These are phyloP conservation scores for Nemania serpens DNA, from an alignment of 2,329 filamentous ascomycete genomes.

Conservation along the genomic window DNA sequence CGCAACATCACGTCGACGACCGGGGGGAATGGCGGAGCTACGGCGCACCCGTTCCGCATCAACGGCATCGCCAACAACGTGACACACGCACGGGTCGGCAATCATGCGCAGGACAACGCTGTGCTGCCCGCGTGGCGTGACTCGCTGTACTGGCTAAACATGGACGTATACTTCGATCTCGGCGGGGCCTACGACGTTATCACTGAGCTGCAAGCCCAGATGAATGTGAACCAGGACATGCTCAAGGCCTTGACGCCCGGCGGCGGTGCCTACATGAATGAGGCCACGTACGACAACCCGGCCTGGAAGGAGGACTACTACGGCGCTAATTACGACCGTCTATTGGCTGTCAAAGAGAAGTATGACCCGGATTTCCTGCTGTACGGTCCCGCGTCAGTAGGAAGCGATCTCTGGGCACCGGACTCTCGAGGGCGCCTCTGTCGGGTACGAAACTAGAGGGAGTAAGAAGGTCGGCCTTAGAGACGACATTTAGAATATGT, in stretches of 20 bases:
- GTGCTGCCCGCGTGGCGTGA: slow-evolving; percentile 42
- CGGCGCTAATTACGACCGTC: slow-evolving; percentile 48
- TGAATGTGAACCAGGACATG: not conserved
- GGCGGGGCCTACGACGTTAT: not conserved
- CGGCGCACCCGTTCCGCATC: not conserved
- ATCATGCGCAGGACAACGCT: no score
- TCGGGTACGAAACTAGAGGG: no score
- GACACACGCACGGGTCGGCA: no score
- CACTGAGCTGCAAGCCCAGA: not conserved
- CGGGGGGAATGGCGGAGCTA: slow-evolving; percentile 1
- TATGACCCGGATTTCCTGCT: slow-evolving; percentile 48
- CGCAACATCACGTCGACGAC: slow-evolving; percentile 30
- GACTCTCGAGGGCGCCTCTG: no score
- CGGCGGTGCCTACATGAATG: slow-evolving; percentile 56
- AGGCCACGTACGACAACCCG: slow-evolving; percentile 53
- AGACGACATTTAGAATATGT: no score
- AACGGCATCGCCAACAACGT: not conserved
- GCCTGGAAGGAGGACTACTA: slow-evolving; percentile 52
- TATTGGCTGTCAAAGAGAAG: slow-evolving; percentile 45
- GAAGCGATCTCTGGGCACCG: no score
- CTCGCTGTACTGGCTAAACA: no score
- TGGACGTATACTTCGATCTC: no score
- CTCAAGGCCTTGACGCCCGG: slow-evolving; percentile 36
- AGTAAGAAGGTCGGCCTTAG: no score
- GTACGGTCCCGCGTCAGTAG: no score